phyloP scores from a whole-genome alignment of 371 early-diverging fungal species.

The Rhizomucor miehei region DNA sequence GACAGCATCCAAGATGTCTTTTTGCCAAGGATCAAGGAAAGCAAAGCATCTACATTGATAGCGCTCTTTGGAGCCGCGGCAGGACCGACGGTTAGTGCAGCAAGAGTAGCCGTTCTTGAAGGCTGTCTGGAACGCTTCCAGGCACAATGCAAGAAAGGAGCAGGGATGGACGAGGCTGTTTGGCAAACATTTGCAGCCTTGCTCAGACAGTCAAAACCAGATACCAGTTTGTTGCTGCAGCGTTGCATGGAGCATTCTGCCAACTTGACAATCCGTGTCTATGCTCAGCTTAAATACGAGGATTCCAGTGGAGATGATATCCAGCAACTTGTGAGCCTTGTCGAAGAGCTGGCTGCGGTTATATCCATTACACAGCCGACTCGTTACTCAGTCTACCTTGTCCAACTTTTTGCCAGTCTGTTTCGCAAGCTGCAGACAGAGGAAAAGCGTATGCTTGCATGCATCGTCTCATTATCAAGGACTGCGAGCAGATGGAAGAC shows the following conservation, averaged over 20 bases:
- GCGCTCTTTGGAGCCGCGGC: conserved; percentile 3
- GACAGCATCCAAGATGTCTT: neutral
- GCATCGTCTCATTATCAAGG: conserved; percentile 13
- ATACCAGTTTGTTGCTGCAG: conserved; percentile 6
- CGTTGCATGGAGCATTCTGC: conserved; percentile 10
- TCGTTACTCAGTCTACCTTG: conserved; percentile 8
- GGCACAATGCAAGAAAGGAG: neutral
- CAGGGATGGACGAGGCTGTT: too few species aligned
- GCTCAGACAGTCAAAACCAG: neutral
- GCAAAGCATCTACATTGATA: neutral
- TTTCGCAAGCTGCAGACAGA: neutral
- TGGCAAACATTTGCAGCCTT: conserved; percentile 4
- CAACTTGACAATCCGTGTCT: conserved; percentile 8
- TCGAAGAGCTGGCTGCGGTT: conserved; percentile 19
- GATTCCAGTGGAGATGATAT: neutral
- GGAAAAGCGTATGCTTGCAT: conserved; percentile 7
- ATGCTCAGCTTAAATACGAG: neutral
- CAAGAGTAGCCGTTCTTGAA: neutral
- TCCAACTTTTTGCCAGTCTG: conserved; percentile 6
- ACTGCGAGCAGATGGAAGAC: conserved; percentile 8
- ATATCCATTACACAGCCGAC: conserved; percentile 12
- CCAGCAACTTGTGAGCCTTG: conserved; percentile 5
- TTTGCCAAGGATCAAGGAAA: neutral
- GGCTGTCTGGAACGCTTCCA: neutral
- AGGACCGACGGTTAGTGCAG: neutral